Base-by-base conservation (phyloP, 148 eudicot species). In the Rheum nobile region DNA sequence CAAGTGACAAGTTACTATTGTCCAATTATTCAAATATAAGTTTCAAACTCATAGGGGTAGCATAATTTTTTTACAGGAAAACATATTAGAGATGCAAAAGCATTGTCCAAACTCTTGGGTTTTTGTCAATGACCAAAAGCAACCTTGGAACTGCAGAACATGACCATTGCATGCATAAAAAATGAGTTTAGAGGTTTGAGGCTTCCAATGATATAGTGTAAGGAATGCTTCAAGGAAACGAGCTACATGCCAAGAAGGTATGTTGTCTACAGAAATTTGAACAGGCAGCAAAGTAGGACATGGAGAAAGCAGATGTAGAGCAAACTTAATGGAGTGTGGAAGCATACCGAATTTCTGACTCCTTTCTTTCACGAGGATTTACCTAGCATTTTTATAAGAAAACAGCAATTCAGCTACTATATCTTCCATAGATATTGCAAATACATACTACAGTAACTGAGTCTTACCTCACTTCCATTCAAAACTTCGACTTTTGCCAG, bases 391-490 rank as follows among this genome's bases (percentile, higher is more conserved):
- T 71, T 77, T 34, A 63, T 35, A 76, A 74, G 71, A 76, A 48
- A 34, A 75, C 37, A 75, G 26, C 70, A 78, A 61, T 14, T 78
- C 52, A 80, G 43, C 74, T 38, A 71, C 73, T 21, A 6, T 71
- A 39, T 71, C 50, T 48, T 28, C 71, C 68, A 59, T 28, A 43
- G 78, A 77, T 28, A 31, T 37, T 46, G 21, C 28, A 19, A n/a
- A 39, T 44, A 44, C 17, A 26, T 1, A 2, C 54, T 65, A 67
- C 61, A 42, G 37, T 59, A 39, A n/a, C 34, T 50, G 68, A 72
- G 74, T 71, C 26, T 75, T 77, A 95, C 98, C 97, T 95, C 97
- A 80, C 98, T 91, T 77, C 97, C 97, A 78, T 95, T 95, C 24
- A 95, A 77, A 17, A 86, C 73, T 83, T 84, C 78, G 61, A 95